A percentile compares a stretch with the other conserved stretches of the same genome.
These are phyloP conservation scores for Fraxinus pennsylvanica DNA, from an alignment of 257 asterid species.

Conservation along the genomic window DNA sequence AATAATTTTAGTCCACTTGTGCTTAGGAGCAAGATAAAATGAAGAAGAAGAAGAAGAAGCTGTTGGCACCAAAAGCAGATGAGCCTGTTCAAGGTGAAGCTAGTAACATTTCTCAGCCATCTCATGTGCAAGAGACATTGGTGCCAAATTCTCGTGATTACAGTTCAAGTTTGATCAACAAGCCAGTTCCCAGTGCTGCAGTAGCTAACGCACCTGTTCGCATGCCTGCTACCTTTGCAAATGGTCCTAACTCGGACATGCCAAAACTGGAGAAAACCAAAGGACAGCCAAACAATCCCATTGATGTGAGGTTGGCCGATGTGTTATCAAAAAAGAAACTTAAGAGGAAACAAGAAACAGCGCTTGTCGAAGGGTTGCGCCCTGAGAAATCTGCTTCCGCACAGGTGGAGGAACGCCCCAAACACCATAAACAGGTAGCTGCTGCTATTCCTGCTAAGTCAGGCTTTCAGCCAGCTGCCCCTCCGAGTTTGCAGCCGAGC, in stretches of 20 bases:
- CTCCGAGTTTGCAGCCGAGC: constrained; percentile 40
- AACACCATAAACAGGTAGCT: constrained; percentile 42
- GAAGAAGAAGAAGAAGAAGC: constrained; percentile 53
- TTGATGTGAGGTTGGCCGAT: constrained; percentile 42
- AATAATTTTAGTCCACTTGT: background rate
- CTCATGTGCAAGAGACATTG: constrained; percentile 41
- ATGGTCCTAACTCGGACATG: constrained; percentile 42
- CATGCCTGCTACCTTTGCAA: constrained; percentile 38
- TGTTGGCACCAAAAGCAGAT: constrained; percentile 44
- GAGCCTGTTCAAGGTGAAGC: constrained; percentile 38
- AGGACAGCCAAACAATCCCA: constrained; percentile 36
- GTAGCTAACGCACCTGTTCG: constrained; percentile 38
- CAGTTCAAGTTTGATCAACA: constrained; percentile 35
- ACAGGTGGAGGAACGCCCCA: constrained; percentile 44
- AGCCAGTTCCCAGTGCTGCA: constrained; percentile 39
- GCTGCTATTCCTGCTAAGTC: constrained; percentile 28
- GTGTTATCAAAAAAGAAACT: constrained; percentile 53
- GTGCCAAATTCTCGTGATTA: constrained; percentile 35
- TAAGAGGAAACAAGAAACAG: constrained; percentile 54
- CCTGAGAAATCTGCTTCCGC: constrained; percentile 39
- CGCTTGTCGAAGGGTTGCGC: constrained; percentile 39
- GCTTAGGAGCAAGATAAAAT: constrained; percentile 65
- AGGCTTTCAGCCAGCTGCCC: constrained; percentile 28
- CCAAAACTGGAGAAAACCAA: constrained; percentile 57
- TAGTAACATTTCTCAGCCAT: constrained; percentile 37